Evolutionary conservation across 257 asterid genomes (phyloP).

Genomic region (Solanum dulcamara): DNA sequence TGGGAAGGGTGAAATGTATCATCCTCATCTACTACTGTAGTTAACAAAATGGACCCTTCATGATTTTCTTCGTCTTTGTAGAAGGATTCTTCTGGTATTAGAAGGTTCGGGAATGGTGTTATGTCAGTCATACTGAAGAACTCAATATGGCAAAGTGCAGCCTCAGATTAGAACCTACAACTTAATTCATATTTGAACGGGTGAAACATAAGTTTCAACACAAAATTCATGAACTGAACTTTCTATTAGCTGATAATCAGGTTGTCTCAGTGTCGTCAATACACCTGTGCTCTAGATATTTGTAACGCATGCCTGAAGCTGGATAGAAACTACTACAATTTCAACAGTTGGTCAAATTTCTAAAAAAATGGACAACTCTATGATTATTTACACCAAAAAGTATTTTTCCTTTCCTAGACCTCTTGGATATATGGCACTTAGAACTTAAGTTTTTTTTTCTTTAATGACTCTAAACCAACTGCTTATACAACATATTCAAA

Average conservation of each 20-base stretch:
- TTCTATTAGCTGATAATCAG: not conserved
- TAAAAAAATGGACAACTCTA: not conserved
- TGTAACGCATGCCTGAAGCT: not conserved
- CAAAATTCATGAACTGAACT: not conserved
- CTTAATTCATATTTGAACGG: no score
- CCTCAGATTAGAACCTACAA: not conserved
- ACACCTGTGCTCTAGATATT: not conserved
- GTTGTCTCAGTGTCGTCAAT: not conserved
- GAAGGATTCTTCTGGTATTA: not conserved
- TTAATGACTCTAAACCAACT: not conserved
- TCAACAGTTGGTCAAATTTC: not conserved
- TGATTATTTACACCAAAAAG: not conserved
- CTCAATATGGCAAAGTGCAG: not conserved
- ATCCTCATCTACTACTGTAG: no score
- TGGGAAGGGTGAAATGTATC: no score
- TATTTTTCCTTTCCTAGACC: not conserved
- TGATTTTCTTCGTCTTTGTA: not conserved
- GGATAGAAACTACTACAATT: not conserved
- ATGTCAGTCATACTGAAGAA: no score
- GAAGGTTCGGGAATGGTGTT: no score
- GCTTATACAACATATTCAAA: not conserved
- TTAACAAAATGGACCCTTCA: no score
- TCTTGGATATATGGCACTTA: not conserved
- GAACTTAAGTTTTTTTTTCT: not conserved
- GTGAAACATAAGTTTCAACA: not conserved